Evolutionary conservation across 1,139 yeast genomes (phyloP).

Genomic region (Pichia cactophila): DNA sequence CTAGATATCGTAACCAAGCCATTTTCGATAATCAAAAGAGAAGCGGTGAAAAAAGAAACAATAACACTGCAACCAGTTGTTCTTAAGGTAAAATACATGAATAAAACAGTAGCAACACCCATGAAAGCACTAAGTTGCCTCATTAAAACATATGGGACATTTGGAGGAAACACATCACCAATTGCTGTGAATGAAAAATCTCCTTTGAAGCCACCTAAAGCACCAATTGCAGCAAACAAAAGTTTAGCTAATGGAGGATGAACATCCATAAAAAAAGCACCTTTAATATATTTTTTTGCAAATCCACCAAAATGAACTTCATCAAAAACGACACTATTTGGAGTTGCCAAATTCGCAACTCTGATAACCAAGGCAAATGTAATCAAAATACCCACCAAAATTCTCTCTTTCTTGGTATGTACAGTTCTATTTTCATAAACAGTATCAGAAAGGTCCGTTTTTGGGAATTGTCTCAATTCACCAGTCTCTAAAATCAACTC

Average conservation of each 20-base stretch:
- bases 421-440: conserved; percentile 33
- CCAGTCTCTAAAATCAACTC: conserved; percentile 36
- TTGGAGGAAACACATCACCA: conserved; percentile 54
- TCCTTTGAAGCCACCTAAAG: conserved; percentile 70
- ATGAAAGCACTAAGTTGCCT: conserved; percentile 76
- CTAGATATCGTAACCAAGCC: conserved; percentile 84
- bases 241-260: conserved; percentile 93
- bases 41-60: conserved; percentile 61
- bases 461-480: conserved; percentile 30
- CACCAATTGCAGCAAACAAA: conserved; percentile 72
- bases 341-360: conserved; percentile 52
- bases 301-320: conserved; percentile 84
- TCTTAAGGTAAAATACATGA: conserved; percentile 75
- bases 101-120: conserved; percentile 73
- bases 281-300: conserved; percentile 65
- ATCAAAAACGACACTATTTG: conserved; percentile 85
- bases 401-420: conserved; percentile 30
- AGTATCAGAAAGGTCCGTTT: conserved; percentile 38
- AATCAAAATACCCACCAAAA: conserved; percentile 43
- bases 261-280: conserved; percentile 80
- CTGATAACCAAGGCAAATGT: conserved; percentile 51
- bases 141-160: conserved; percentile 74
- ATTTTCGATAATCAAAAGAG: conserved; percentile 71
- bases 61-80: conserved; percentile 80
- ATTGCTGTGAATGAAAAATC: conserved; percentile 65